Evolutionary conservation across 2,329 filamentous ascomycete genomes (phyloP).

Genomic region (Pseudogymnoascus sp.): DNA sequence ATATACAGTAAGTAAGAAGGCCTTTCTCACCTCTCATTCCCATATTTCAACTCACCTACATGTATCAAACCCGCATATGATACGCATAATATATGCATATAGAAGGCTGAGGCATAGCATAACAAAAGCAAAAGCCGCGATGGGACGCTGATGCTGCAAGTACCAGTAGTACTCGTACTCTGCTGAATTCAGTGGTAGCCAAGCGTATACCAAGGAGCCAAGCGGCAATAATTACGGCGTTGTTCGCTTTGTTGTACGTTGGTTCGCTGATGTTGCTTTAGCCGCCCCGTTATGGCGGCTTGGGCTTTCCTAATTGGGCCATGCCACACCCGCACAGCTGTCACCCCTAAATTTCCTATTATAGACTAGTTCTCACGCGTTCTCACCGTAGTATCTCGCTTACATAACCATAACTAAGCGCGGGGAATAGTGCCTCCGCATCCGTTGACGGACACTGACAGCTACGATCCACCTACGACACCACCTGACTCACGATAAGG

Average conservation of each 20-base stretch:
- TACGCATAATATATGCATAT: background rate
- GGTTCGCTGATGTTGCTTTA: background rate
- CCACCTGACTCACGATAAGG: constrained; percentile 7
- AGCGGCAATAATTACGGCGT: background rate
- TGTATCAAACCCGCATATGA: background rate
- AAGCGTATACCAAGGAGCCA: background rate
- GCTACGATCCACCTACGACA: background rate
- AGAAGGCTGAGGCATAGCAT: background rate
- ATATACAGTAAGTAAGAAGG: background rate
- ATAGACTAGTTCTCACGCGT: background rate
- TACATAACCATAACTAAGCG: background rate
- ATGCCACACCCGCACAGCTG: background rate
- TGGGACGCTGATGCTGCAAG: background rate
- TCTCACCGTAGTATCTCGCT: background rate
- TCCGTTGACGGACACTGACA: background rate
- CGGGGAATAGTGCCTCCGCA: background rate
- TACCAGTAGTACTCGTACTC: no score
- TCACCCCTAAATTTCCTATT: background rate
- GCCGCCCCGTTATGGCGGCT: background rate
- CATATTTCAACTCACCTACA: background rate
- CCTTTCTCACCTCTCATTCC: background rate
- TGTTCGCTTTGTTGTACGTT: background rate
- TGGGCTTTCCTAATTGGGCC: background rate
- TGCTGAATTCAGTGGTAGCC: background rate
- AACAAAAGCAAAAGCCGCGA: background rate